Base-by-base conservation (phyloP, 2,329 filamentous ascomycete genomes). In the Colletotrichum sp. region DNA sequence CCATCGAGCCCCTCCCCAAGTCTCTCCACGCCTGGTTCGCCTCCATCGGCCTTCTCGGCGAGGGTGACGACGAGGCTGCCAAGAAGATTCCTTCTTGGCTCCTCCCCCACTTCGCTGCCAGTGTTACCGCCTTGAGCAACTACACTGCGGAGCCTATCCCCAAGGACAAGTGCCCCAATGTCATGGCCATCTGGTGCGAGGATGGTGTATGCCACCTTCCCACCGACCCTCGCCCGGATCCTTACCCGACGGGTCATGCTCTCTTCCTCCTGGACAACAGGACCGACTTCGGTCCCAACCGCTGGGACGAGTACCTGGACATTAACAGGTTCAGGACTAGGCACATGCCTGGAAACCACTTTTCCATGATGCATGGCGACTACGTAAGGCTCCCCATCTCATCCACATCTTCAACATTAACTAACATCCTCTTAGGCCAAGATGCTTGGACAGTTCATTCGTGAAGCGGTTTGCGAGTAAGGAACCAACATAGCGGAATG, bases 191-290 rank as follows among this genome's bases (percentile, higher is more conserved):
- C 79, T 95, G 93, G 92, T 94, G 93, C 81, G 91, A 92, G 77
- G 93, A 95, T 75, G 94, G 94, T 77, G 93, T 95, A 6, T 95
- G 93, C 86, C 90, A 93, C 78, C 86, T 90, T 71, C 91, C 92
- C 8, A 89, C 89, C 65, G 93, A 94, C 82, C 93, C 92, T 55
- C 88, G 91, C 59, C 93, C 93, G 1, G 89, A 92, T 79, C 90
- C 90, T 0, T 91, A 91, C 75, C 89, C 89, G 26, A 88, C 88
- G 64, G 89, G 87, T 80, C 93, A 89, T 84, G 93, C 89, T 81
- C 90, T 90, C 82, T 95, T 94, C 90, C 85, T 95, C 70, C 88
- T 95, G 7, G 92, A 95, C 83, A 94, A 95, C 87, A 88, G 94
- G 74, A 92, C 90, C 6, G 93, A 95, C 83, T 95, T 95, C 82